Conservation (phyloP, 306 rosid species). For the Quercus variabilis region DNA sequence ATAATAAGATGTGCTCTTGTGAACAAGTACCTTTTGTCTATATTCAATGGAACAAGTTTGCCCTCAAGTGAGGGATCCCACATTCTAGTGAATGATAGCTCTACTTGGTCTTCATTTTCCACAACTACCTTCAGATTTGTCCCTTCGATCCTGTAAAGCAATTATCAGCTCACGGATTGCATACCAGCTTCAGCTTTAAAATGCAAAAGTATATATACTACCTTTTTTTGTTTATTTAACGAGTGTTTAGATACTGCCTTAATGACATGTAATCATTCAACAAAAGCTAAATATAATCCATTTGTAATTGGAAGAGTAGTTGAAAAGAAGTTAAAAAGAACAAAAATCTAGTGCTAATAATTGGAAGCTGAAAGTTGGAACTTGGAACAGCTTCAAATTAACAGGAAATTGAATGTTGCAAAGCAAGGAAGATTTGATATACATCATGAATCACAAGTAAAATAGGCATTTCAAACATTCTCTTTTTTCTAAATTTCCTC, state of each 20-base stretch:
- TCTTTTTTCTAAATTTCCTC: too few relatives aligned
- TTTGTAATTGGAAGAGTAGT: neutral
- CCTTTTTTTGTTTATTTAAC: neutral
- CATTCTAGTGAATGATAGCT: conserved; percentile 70
- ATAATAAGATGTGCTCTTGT: neutral
- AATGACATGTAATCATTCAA: neutral
- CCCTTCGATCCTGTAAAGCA: conserved; percentile 72
- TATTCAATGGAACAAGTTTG: conserved; percentile 71
- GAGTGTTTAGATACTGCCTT: neutral
- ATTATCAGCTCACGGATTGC: conserved; percentile 16
- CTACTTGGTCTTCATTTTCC: conserved; percentile 78
- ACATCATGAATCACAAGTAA: too few relatives aligned
- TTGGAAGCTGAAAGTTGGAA: too few relatives aligned
- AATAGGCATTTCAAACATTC: too few relatives aligned
- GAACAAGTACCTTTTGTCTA: conserved; percentile 75
- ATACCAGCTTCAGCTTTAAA: neutral
- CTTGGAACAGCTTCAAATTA: too few relatives aligned
- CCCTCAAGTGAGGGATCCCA: conserved; percentile 93
- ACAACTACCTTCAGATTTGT: conserved; percentile 63
- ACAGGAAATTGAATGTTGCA: too few relatives aligned
- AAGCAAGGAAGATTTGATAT: too few relatives aligned
- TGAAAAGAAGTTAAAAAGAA: neutral
- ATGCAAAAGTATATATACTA: neutral
- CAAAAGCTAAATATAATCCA: neutral
- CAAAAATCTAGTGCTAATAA: too few relatives aligned